Conservation (phyloP, 2,329 filamentous ascomycete species). For the Cladosporium phlei region DNA sequence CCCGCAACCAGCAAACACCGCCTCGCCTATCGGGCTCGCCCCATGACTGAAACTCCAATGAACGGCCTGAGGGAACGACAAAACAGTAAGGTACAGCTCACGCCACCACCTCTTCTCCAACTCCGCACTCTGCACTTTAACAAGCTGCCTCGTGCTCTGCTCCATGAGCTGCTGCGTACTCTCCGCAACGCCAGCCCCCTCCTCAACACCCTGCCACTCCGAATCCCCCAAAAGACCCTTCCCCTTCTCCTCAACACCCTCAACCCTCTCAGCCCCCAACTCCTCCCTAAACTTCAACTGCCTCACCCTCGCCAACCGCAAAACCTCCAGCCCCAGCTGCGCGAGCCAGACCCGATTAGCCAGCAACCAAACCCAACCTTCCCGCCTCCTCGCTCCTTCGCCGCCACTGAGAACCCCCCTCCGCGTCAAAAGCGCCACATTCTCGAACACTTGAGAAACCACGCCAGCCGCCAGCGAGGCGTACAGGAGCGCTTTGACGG, state of each 20-base stretch:
- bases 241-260: slow-evolving; percentile 39
- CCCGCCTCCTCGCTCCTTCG: slow-evolving; percentile 35
- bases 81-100: slow-evolving; percentile 63
- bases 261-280: slow-evolving; percentile 32
- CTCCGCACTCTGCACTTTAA: slow-evolving; percentile 23
- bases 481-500: slow-evolving; percentile 54
- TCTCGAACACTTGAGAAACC: slow-evolving; percentile 75
- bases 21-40: slow-evolving; percentile 49
- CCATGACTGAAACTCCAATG: slow-evolving; percentile 76
- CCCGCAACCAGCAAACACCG: slow-evolving; percentile 37
- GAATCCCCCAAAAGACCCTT: slow-evolving; percentile 38
- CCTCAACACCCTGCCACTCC: no score
- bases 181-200: slow-evolving; percentile 1
- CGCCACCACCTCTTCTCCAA: slow-evolving; percentile 54
- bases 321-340: slow-evolving; percentile 72
- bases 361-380: slow-evolving; percentile 62
- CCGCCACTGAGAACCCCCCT: slow-evolving; percentile 64
- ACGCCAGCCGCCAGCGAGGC: slow-evolving; percentile 64
- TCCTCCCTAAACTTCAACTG: slow-evolving; percentile 37
- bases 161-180: not conserved
- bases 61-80: slow-evolving; percentile 76
- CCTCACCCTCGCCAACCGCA: slow-evolving; percentile 50
- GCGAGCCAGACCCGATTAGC: slow-evolving; percentile 75
- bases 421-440: slow-evolving; percentile 68
- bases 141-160: not conserved